Base-by-base conservation (phyloP, 176 grass and related monocot genomes). In the Aechmea fasciata region DNA sequence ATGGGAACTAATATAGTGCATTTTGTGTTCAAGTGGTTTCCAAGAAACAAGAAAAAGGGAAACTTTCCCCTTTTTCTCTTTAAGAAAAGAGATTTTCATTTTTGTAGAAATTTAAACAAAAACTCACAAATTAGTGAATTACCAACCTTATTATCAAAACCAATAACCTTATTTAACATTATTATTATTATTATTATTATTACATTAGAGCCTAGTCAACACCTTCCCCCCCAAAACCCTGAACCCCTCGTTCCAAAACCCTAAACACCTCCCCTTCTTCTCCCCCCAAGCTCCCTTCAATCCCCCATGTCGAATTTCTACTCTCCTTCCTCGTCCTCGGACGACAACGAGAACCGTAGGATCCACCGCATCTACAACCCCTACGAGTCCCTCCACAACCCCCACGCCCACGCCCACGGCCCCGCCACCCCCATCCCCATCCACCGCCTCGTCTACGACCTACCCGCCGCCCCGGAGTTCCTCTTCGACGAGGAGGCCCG, bases 361-460 rank as follows among this genome's bases (percentile, higher is more conserved):
- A 49, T n/a, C 52, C 52, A 77, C 65, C 65, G 53, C 1, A 13
- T 77, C 52, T 77, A 69, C 65, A 77, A 77, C 29, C 75, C 75
- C 11, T 77, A 77, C 13, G 75, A 77, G 33, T 49, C 75, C 11
- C 1, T 77, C 18, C 29, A 28, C 28, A 57, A 61, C 19, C 33
- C 75, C 10, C 67, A 68, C 52, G 52, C 75, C 10, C 67, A 68
- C 52, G 52, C 75, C 10, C 22, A 23, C 22, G 22, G 65, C 10
- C 67, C 55, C 52, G 52, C 75, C 19, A 11, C 61, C 51, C 75
- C 75, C 66, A 49, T 69, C 51, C 75, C 75, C 66, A 49, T 69
- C 52, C 53, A 77, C 75, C 52, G 48, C 29, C 66, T 67, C 75
- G 61, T 77, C 52, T 69, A 77, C 75, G 75, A 77, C 52, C 75